Evolutionary conservation across 805 yeast genomes (phyloP).

Genomic region (Starmerella potacharoeniae): DNA sequence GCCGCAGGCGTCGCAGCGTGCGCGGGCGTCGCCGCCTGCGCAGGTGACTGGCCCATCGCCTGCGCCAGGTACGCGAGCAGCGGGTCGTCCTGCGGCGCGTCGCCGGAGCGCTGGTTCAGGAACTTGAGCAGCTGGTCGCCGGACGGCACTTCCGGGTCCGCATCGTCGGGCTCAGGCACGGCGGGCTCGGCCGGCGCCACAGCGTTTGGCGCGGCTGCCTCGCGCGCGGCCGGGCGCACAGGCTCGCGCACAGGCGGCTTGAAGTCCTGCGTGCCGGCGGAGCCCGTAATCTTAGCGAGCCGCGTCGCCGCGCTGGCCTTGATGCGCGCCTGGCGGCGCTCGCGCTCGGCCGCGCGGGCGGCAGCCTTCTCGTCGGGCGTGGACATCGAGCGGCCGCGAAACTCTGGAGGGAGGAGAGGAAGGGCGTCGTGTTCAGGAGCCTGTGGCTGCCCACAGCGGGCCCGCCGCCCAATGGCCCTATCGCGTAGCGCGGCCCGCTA

Average conservation of each 20-base stretch:
- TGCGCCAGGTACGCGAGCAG: constrained; percentile 4
- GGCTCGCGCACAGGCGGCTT: constrained; percentile 10
- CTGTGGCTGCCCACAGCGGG: too few species aligned
- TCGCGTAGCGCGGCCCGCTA: too few species aligned
- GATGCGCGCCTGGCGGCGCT: constrained; percentile 28
- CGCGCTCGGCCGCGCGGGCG: constrained; percentile 20
- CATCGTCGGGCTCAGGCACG: background rate
- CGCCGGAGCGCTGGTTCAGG: background rate
- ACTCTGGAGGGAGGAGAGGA: too few species aligned
- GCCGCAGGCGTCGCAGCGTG: background rate
- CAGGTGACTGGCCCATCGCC: background rate
- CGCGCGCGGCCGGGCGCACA: background rate
- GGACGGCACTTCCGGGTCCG: constrained; percentile 14
- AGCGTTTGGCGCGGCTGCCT: background rate
- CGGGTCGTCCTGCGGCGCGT: constrained; percentile 1
- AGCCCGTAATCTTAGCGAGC: constrained; percentile 27
- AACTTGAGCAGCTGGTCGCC: constrained; percentile 9
- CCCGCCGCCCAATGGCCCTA: too few species aligned
- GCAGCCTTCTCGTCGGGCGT: constrained; percentile 9
- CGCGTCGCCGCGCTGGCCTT: constrained; percentile 24
- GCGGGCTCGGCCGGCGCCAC: background rate
- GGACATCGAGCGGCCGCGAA: background rate
- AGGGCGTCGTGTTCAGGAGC: too few species aligned
- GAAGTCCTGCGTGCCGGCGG: constrained; percentile 21
- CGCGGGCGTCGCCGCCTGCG: background rate